A percentile compares a stretch with the other conserved stretches of the same genome.
Evolutionary conservation across 345 rosid genomes (phyloP).

Genomic region (Populus davidiana): DNA sequence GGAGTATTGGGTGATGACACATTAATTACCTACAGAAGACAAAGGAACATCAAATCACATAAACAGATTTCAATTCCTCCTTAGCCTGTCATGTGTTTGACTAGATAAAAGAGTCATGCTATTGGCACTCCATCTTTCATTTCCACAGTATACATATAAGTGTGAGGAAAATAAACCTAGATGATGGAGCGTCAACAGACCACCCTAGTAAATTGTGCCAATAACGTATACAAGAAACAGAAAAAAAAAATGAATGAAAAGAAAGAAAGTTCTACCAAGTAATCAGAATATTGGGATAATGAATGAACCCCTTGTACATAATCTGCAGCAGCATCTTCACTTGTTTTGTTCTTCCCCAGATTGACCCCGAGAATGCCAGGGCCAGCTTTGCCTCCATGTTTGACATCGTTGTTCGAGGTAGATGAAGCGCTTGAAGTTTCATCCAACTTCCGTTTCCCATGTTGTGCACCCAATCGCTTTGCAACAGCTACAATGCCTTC

Average conservation of each 20-base stretch:
- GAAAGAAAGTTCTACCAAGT: constrained; percentile 56
- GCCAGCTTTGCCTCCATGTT: constrained; percentile 95
- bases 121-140: background rate
- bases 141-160: background rate
- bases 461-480: constrained; percentile 92
- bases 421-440: constrained; percentile 73
- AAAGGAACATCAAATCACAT: background rate
- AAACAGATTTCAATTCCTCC: background rate
- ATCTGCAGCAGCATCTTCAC: constrained; percentile 91
- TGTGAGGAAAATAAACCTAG: background rate
- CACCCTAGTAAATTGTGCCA: background rate
- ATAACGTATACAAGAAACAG: background rate
- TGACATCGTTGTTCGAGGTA: constrained; percentile 46
- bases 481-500: constrained; percentile 97
- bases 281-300: constrained; percentile 94
- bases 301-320: constrained; percentile 99
- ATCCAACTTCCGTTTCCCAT: constrained; percentile 89
- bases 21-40: constrained; percentile 66
- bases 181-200: background rate
- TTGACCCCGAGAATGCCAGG: constrained; percentile 98
- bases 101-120: background rate
- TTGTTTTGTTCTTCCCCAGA: constrained; percentile 95
- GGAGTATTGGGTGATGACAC: constrained; percentile 98
- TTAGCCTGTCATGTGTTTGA: background rate
- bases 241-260: background rate